These are phyloP conservation scores for Xerocomellus chrysenteron DNA, from an alignment of 768 basidiomycete species.

Conservation along the genomic window DNA sequence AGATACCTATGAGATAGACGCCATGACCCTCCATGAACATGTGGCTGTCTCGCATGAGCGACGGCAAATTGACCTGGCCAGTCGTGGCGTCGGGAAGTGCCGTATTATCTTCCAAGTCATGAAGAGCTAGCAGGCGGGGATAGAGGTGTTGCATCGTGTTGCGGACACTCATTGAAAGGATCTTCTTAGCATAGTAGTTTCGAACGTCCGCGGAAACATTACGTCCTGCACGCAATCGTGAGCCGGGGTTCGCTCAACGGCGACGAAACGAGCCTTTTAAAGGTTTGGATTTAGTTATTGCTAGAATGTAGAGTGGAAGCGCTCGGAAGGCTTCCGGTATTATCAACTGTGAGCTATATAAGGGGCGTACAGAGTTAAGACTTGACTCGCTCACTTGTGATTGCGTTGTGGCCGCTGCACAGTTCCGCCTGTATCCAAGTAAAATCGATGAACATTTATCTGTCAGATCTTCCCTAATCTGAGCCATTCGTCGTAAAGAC, in stretches of 20 bases:
- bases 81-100: conserved; percentile 64
- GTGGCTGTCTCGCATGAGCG: conserved; percentile 79
- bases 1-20: conserved; percentile 86
- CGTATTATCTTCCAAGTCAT: conserved; percentile 71
- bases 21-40: conserved; percentile 87
- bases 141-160: conserved; percentile 78
- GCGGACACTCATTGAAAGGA: conserved; percentile 69
- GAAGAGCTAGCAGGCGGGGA: conserved; percentile 83
- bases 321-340: conserved; percentile 91
- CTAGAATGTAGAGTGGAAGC: conserved; percentile 77
- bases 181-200: conserved; percentile 76
- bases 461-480: conserved; percentile 83
- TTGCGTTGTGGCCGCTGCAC: conserved; percentile 72
- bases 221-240: conserved; percentile 49
- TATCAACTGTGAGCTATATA: conserved; percentile 60
- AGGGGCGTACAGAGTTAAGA: conserved; percentile 1
- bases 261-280: conserved; percentile 68
- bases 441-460: conserved; percentile 81
- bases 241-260: conserved; percentile 2
- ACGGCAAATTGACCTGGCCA: conserved; percentile 65
- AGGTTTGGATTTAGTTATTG: conserved; percentile 84
- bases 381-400: conserved; percentile 62
- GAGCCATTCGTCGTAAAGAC: conserved; percentile 54
- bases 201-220: conserved; percentile 93
- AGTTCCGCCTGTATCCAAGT: conserved; percentile 84